Evolutionary conservation across 2,329 filamentous ascomycete species (phyloP).

Genomic region (Didymella arachidicola): DNA sequence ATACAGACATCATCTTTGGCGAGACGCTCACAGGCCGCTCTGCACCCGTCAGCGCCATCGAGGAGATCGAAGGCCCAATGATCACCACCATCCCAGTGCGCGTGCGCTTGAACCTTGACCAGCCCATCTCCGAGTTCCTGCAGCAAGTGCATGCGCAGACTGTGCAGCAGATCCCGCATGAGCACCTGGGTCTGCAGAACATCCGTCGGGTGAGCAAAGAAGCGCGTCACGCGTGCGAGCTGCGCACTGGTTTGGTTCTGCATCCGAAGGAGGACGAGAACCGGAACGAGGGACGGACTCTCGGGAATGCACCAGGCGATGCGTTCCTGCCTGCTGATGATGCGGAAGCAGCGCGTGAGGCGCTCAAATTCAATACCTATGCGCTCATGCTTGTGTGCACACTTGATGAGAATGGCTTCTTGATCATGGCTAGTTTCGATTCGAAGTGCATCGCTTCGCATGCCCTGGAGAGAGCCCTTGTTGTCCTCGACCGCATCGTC

Average conservation of each 20-base stretch:
- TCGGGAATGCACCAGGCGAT: constrained; percentile 54
- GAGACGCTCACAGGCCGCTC: constrained; percentile 67
- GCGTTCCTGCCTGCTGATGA: constrained; percentile 64
- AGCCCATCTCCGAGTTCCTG: constrained; percentile 61
- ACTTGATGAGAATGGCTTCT: constrained; percentile 63
- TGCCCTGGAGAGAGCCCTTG: constrained; percentile 62
- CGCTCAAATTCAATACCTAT: constrained; percentile 65
- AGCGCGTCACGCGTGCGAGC: constrained; percentile 46
- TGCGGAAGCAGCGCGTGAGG: constrained; percentile 65
- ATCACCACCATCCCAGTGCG: constrained; percentile 68
- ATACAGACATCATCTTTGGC: constrained; percentile 64
- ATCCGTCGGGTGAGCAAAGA: constrained; percentile 58
- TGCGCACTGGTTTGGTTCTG: constrained; percentile 49
- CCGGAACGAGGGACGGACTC: constrained; percentile 22
- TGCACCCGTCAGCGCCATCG: constrained; percentile 55
- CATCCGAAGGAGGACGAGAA: constrained; percentile 47
- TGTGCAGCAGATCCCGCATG: constrained; percentile 66
- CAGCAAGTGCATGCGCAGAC: constrained; percentile 65
- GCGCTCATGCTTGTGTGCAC: constrained; percentile 72
- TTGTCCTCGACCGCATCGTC: constrained; percentile 61
- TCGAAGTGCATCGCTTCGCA: constrained; percentile 63
- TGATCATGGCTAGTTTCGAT: constrained; percentile 71
- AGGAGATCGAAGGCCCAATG: constrained; percentile 67
- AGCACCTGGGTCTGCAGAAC: constrained; percentile 69
- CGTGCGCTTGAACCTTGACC: constrained; percentile 55